These are phyloP conservation scores for Cyberlindnera galapagoensis DNA, from an alignment of 805 yeast species.

Conservation along the genomic window DNA sequence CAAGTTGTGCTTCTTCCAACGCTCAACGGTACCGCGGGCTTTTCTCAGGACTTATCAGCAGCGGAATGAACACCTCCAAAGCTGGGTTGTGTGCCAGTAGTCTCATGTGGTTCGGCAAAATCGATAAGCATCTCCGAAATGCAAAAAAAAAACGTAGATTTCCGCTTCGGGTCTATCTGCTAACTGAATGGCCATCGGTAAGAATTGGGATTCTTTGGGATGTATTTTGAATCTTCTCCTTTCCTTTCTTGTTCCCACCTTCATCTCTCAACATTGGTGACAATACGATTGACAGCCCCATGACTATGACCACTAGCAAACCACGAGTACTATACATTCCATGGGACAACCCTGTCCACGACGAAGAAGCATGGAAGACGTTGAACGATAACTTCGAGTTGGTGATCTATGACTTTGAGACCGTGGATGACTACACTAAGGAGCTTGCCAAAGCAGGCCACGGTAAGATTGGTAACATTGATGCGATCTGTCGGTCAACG, in stretches of 20 bases:
- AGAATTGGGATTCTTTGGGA: too few relatives aligned
- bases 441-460: constrained; percentile 29
- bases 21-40: too few relatives aligned
- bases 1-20: too few relatives aligned
- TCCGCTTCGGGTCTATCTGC: too few relatives aligned
- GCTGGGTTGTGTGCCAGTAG: constrained; percentile 24
- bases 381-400: constrained; percentile 31
- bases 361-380: constrained; percentile 30
- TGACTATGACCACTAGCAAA: constrained; percentile 11
- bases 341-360: constrained; percentile 32
- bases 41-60: constrained; percentile 18
- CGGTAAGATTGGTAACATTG: constrained; percentile 30
- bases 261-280: too few relatives aligned
- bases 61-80: constrained; percentile 24
- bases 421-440: constrained; percentile 30
- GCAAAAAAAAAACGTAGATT: too few relatives aligned
- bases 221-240: too few relatives aligned
- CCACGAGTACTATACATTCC: constrained; percentile 34
- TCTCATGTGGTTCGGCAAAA: too few relatives aligned
- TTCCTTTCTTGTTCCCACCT: too few relatives aligned
- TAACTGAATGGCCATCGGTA: too few relatives aligned
- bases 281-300: too few relatives aligned
- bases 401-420: constrained; percentile 26
- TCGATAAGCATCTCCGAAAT: too few relatives aligned
- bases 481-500: constrained; percentile 32